Percentiles rank a stretch among this genome's conserved stretches.
These are phyloP conservation scores for Cucurbita argyrosperma DNA, from an alignment of 306 rosid species.

Conservation along the genomic window DNA sequence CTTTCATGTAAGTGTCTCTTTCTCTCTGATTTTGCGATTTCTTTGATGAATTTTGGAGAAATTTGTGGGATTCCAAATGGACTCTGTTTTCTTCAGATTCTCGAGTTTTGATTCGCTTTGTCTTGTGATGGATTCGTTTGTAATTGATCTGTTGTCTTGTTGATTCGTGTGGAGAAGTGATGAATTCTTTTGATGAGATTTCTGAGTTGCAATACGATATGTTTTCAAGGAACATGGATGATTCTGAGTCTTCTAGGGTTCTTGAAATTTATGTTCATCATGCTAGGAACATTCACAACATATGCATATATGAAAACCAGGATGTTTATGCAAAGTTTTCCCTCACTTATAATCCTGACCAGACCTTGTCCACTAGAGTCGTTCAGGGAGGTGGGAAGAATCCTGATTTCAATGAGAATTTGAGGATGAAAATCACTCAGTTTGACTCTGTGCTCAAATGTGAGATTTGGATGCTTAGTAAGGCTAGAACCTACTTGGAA, in stretches of 20 bases:
- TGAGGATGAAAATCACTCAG: slow-evolving; percentile 58
- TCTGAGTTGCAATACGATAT: slow-evolving; percentile 49
- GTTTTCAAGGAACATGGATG: slow-evolving; percentile 17
- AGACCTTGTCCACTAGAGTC: slow-evolving; percentile 55
- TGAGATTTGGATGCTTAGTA: slow-evolving; percentile 92
- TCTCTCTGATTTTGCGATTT: neutral
- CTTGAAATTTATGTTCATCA: slow-evolving; percentile 77
- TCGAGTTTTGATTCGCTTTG: neutral
- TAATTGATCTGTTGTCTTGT: neutral
- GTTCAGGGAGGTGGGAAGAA: slow-evolving; percentile 67
- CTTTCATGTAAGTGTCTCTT: slow-evolving; percentile 23
- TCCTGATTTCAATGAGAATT: slow-evolving; percentile 62
- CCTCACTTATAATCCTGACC: slow-evolving; percentile 77
- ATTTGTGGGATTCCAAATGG: neutral
- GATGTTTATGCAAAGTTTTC: slow-evolving; percentile 92
- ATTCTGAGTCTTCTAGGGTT: slow-evolving; percentile 37
- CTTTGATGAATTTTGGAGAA: neutral
- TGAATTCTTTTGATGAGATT: slow-evolving; percentile 55
- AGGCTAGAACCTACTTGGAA: slow-evolving; percentile 60
- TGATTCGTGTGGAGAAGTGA: slow-evolving; percentile 3
- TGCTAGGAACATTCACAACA: slow-evolving; percentile 83
- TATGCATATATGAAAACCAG: slow-evolving; percentile 85
- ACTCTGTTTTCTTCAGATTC: neutral
- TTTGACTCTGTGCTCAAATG: slow-evolving; percentile 72
- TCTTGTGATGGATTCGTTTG: neutral